phyloP scores from a whole-genome alignment of 2,329 filamentous ascomycete species.

The Stemphylium lycopersici region DNA sequence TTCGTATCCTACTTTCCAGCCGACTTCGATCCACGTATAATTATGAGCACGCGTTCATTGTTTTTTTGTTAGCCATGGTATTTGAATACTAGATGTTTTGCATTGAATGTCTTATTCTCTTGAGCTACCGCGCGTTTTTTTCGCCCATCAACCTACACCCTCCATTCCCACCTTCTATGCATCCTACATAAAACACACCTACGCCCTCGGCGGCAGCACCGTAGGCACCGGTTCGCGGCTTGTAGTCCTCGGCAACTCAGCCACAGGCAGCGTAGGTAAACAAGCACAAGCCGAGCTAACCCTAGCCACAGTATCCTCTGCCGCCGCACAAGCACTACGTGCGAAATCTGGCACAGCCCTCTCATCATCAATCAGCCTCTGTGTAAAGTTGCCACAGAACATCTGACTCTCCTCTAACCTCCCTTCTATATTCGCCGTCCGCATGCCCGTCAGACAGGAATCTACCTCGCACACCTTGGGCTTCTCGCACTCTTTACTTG shows the following conservation, averaged over 20 bases:
- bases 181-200: neutral
- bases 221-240: slow-evolving; percentile 32
- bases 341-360: slow-evolving; percentile 25
- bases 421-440: slow-evolving; percentile 29
- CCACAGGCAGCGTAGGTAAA: slow-evolving; percentile 30
- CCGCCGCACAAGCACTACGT: slow-evolving; percentile 18
- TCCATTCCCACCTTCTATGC: neutral
- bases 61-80: too few relatives aligned
- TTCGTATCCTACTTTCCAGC: neutral
- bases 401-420: slow-evolving; percentile 21
- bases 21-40: too few relatives aligned
- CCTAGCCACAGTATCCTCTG: slow-evolving; percentile 21
- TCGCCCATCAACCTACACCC: neutral
- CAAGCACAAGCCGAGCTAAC: slow-evolving; percentile 36
- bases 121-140: too few relatives aligned
- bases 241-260: slow-evolving; percentile 32
- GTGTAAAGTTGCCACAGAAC: slow-evolving; percentile 28
- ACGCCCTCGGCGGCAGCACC: slow-evolving; percentile 28
- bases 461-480: slow-evolving; percentile 30
- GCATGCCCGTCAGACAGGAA: slow-evolving; percentile 22
- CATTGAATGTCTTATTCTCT: too few relatives aligned
- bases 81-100: too few relatives aligned
- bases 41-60: too few relatives aligned
- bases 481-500: slow-evolving; percentile 26
- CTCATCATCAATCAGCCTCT: slow-evolving; percentile 24